A percentile compares a stretch with the other conserved stretches of the same genome.
phyloP scores from a whole-genome alignment of 2,329 filamentous ascomycete species.

The Trichoderma arundinaceum region DNA sequence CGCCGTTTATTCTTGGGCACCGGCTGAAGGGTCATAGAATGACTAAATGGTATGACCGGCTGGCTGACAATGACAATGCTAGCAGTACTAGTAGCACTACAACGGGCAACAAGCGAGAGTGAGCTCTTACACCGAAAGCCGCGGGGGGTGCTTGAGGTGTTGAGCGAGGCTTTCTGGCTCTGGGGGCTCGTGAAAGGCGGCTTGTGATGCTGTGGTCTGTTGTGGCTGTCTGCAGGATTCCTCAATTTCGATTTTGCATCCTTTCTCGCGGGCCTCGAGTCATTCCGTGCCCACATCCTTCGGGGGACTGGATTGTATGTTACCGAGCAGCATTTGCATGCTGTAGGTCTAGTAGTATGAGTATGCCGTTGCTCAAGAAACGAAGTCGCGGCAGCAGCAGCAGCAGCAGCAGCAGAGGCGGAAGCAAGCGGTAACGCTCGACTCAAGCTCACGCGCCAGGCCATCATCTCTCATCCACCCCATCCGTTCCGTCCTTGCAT shows the following conservation, averaged over 20 bases:
- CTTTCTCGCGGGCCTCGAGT: not conserved
- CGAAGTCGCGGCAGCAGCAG: not conserved
- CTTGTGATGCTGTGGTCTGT: not conserved
- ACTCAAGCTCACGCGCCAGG: constrained; percentile 19
- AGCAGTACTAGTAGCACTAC: too few species aligned
- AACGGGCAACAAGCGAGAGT: not conserved
- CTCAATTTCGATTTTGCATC: not conserved
- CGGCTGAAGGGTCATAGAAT: constrained; percentile 23
- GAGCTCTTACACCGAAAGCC: constrained; percentile 11
- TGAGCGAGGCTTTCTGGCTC: not conserved
- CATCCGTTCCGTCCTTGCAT: constrained; percentile 9
- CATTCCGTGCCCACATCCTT: constrained; percentile 19
- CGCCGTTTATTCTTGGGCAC: not conserved
- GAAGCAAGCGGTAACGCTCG: constrained; percentile 7
- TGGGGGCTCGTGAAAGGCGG: not conserved
- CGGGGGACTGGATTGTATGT: not conserved
- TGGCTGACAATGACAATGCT: constrained; percentile 12
- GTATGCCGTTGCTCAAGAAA: not conserved
- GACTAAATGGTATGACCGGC: not conserved
- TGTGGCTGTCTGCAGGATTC: constrained; percentile 15
- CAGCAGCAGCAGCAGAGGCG: not conserved
- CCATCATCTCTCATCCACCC: not conserved
- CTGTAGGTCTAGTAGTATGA: not conserved
- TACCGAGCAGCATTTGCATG: constrained; percentile 16
- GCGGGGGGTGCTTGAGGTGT: not conserved